phyloP scores from a whole-genome alignment of 441 rosid genomes.

The Lagerstroemia fauriei region DNA sequence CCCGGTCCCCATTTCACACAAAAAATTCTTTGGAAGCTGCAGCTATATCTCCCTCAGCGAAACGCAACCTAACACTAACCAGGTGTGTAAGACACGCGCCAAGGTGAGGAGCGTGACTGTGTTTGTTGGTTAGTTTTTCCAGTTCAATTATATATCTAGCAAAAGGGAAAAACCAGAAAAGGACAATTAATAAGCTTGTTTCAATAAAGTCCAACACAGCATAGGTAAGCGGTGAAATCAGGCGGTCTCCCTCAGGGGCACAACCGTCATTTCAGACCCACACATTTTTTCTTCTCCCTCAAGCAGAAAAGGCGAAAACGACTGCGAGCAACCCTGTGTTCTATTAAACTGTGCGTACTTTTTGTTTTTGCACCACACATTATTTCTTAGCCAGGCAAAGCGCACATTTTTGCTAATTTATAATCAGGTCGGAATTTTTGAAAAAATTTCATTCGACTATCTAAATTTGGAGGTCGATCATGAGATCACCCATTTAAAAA shows the following conservation, averaged over 20 bases:
- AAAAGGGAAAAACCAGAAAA: background rate
- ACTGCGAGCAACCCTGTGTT: background rate
- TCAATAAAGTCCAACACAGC: background rate
- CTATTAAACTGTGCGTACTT: background rate
- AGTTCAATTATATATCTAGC: background rate
- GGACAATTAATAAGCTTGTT: background rate
- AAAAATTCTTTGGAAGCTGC: too few relatives aligned
- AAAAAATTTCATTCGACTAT: too few relatives aligned
- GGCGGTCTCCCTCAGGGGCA: background rate
- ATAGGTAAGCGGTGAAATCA: background rate
- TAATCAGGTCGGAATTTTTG: too few relatives aligned
- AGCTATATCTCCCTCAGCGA: too few relatives aligned
- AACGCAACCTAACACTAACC: too few relatives aligned
- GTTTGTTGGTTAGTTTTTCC: background rate
- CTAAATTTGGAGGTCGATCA: too few relatives aligned
- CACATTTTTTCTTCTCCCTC: background rate
- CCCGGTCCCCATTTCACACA: too few relatives aligned
- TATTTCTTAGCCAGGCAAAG: too few relatives aligned
- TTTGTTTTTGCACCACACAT: too few relatives aligned
- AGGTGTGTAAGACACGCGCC: background rate
- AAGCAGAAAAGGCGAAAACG: background rate
- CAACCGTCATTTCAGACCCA: background rate
- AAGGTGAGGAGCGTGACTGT: background rate
- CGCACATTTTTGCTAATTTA: too few relatives aligned
- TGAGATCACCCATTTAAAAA: too few relatives aligned